phyloP scores from a whole-genome alignment of 495 filamentous ascomycete species.

The Cryomyces minteri region DNA sequence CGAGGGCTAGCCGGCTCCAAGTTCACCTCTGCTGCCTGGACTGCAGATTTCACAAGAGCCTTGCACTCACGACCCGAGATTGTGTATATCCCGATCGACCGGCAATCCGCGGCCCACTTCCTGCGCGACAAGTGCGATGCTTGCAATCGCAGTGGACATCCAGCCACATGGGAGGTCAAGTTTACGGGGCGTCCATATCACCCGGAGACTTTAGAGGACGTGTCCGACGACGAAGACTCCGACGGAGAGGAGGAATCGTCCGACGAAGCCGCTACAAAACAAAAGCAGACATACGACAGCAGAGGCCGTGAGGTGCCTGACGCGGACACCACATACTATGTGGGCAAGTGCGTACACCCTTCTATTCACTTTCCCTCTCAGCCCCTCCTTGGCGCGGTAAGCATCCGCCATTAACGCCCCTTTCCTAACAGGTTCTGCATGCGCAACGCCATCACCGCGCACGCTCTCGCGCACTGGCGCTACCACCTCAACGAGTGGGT shows the following conservation, averaged over 20 bases:
- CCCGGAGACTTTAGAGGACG: conserved; percentile 44
- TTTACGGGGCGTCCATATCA: conserved; percentile 56
- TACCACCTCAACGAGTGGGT: conserved; percentile 54
- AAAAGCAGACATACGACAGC: conserved; percentile 10
- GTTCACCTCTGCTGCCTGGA: conserved; percentile 60
- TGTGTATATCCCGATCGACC: conserved; percentile 12
- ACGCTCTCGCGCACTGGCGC: conserved; percentile 59
- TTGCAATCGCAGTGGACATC: conserved; percentile 53
- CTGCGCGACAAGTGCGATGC: conserved; percentile 44
- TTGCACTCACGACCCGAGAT: conserved; percentile 44
- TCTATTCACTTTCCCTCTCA: not conserved
- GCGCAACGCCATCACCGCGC: conserved; percentile 47
- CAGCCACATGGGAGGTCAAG: conserved; percentile 39
- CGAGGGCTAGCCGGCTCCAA: conserved; percentile 48
- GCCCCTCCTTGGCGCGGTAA: not conserved
- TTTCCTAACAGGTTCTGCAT: conserved; percentile 33
- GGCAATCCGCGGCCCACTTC: conserved; percentile 4
- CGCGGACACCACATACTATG: conserved; percentile 11
- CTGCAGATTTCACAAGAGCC: conserved; percentile 38
- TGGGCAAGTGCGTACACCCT: conserved; percentile 13
- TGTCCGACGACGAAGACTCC: conserved; percentile 31
- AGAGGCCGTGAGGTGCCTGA: conserved; percentile 14
- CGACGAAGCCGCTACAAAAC: conserved; percentile 11
- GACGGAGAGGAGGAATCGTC: conserved; percentile 21
- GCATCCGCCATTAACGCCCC: no score